phyloP scores from a whole-genome alignment of 305 asterid genomes.

The Solanum hybrid region DNA sequence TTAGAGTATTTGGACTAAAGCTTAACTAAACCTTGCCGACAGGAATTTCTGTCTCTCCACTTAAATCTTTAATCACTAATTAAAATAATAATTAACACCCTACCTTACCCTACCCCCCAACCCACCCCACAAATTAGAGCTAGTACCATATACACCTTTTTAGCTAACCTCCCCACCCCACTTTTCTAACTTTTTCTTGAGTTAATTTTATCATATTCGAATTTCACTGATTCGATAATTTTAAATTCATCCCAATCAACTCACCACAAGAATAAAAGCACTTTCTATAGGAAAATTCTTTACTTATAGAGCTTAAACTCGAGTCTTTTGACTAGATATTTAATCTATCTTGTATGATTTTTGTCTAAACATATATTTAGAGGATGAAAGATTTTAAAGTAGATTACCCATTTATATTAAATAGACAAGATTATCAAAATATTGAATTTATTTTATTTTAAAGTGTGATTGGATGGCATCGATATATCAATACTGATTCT shows the following conservation, averaged over 20 bases:
- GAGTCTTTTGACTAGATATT: not conserved
- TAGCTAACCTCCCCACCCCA: not conserved
- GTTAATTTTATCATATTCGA: not conserved
- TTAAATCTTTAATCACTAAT: slow-evolving; percentile 12
- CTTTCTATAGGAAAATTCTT: not conserved
- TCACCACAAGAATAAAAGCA: not conserved
- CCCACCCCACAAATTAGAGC: not conserved
- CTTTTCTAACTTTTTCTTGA: not conserved
- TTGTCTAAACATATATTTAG: not conserved
- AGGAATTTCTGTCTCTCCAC: slow-evolving; percentile 62
- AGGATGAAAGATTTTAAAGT: not conserved
- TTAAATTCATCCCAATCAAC: not conserved
- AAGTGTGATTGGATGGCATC: not conserved
- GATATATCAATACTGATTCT: not conserved
- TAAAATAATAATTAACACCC: slow-evolving; percentile 29
- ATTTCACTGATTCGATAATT: not conserved
- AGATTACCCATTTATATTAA: not conserved
- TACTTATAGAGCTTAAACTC: not conserved
- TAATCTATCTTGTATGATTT: not conserved
- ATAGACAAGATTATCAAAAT: not conserved
- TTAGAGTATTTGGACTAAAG: slow-evolving; percentile 17
- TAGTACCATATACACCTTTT: not conserved
- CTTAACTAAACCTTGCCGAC: slow-evolving; percentile 63
- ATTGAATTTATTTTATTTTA: not conserved
- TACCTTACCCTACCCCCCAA: not conserved